Evolutionary conservation across 495 filamentous ascomycete genomes (phyloP).

Genomic region (Podospora conica): DNA sequence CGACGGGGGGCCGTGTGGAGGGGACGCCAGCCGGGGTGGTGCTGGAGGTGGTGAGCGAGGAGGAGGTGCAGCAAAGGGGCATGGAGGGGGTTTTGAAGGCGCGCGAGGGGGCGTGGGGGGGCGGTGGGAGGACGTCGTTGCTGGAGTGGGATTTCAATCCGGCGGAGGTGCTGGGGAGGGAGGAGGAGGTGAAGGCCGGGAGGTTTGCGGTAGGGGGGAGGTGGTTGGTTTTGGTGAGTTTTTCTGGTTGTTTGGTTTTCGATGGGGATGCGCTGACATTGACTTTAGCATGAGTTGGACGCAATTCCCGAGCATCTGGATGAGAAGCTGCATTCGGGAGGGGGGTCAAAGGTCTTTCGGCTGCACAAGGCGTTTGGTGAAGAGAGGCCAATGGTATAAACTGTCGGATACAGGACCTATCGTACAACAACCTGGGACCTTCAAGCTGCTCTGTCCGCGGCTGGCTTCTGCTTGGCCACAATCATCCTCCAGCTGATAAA

Average conservation of each 20-base stretch:
- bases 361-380: neutral
- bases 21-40: neutral
- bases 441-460: neutral
- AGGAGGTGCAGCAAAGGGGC: neutral
- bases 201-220: neutral
- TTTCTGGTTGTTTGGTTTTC: neutral
- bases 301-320: neutral
- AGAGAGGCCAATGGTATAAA: neutral
- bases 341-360: neutral
- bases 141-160: neutral
- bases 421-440: too few species aligned
- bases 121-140: neutral
- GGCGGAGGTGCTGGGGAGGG: neutral
- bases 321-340: neutral
- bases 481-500: constrained; percentile 8
- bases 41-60: neutral
- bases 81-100: neutral
- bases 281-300: neutral
- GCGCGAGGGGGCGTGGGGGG: neutral
- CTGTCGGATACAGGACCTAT: neutral
- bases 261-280: neutral
- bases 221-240: constrained; percentile 2
- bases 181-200: neutral
- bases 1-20: neutral
- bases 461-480: neutral